A percentile compares a stretch with the other conserved stretches of the same genome.
phyloP scores from a whole-genome alignment of 345 rosid species.

The Anacardium occidentale region DNA sequence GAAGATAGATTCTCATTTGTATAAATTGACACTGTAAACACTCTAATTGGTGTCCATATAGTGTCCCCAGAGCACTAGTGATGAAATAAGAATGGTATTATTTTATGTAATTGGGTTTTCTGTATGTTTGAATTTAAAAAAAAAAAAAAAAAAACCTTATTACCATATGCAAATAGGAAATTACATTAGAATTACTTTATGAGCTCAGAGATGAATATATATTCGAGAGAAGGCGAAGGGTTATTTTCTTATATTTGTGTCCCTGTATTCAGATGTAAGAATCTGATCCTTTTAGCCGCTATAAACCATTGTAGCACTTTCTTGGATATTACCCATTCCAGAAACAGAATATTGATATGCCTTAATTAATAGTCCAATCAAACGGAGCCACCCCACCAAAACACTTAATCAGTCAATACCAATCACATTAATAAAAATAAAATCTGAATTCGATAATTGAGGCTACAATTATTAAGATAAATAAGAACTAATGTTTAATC shows the following conservation, averaged over 20 bases:
- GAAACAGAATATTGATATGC: not conserved
- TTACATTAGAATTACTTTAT: constrained; percentile 3
- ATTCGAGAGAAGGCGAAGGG: not conserved
- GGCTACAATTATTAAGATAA: no score
- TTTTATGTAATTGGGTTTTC: constrained; percentile 7
- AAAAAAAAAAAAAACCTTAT: constrained; percentile 1
- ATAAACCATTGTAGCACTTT: not conserved
- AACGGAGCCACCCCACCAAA: no score
- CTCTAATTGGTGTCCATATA: constrained; percentile 15
- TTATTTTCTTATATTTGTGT: no score
- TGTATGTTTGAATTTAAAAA: constrained; percentile 14
- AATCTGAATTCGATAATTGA: no score
- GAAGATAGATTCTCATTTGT: not conserved
- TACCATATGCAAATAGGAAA: not conserved
- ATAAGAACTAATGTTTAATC: no score
- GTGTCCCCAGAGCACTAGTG: not conserved
- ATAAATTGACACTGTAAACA: not conserved
- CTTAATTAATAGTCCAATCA: no score
- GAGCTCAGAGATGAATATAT: not conserved
- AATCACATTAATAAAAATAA: no score
- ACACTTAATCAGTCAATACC: no score
- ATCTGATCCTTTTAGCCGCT: not conserved
- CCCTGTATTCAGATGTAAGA: not conserved
- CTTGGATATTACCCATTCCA: not conserved
- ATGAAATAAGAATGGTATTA: not conserved